Conservation (phyloP, 179 eudicot species). For the Heliamphora pulchella region DNA sequence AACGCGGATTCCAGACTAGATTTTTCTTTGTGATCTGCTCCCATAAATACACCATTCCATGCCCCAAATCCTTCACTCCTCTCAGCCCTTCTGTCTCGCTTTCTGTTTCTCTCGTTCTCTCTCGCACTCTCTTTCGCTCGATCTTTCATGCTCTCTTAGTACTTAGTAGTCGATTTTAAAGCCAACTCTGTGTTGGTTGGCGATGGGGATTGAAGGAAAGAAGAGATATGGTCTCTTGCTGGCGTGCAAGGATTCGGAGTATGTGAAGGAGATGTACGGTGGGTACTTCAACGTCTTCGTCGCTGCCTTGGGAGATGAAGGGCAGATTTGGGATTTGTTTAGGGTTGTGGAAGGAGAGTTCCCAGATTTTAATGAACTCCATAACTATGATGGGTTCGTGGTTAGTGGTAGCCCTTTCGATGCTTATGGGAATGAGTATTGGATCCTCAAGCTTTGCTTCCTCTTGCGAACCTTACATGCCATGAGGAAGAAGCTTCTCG, state of each 20-base stretch:
- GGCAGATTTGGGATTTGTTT: conserved; percentile 41
- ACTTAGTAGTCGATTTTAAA: too few species aligned
- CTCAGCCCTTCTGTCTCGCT: too few species aligned
- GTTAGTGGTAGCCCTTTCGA: conserved; percentile 45
- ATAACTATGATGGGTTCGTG: conserved; percentile 40
- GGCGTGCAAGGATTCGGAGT: conserved; percentile 48
- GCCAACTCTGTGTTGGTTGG: not conserved
- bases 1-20: too few species aligned
- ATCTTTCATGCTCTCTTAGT: not conserved
- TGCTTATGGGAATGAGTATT: conserved; percentile 39
- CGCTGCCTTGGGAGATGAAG: conserved; percentile 18
- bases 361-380: conserved; percentile 31
- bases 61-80: too few species aligned
- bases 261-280: conserved; percentile 29
- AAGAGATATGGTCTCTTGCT: conserved; percentile 33
- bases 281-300: conserved; percentile 25
- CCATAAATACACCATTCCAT: too few species aligned
- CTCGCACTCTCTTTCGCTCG: not conserved
- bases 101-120: not conserved
- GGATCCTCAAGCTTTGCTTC: conserved; percentile 44
- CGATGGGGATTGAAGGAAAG: conserved; percentile 16
- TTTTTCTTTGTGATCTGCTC: too few species aligned
- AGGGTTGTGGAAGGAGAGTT: conserved; percentile 46
- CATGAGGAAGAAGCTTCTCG: conserved; percentile 32
- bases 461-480: conserved; percentile 24